These are phyloP conservation scores for Aplosporella prunicola DNA, from an alignment of 2,329 filamentous ascomycete genomes.

Conservation along the genomic window DNA sequence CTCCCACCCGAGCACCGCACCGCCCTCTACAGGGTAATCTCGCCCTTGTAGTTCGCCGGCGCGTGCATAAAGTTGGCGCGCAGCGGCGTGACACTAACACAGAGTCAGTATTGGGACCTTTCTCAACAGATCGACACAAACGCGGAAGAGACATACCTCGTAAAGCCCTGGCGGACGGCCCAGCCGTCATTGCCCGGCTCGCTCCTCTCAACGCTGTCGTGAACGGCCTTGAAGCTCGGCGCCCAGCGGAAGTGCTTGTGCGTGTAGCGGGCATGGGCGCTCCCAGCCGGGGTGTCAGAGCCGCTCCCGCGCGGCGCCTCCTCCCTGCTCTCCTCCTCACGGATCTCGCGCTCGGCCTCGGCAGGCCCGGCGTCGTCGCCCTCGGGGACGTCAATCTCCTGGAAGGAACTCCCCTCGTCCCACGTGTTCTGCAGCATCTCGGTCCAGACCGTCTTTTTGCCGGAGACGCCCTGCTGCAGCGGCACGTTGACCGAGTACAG, in stretches of 20 bases:
- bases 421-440: slow-evolving; percentile 86
- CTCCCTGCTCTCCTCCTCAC: slow-evolving; percentile 50
- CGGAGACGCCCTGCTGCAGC: slow-evolving; percentile 63
- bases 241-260: slow-evolving; percentile 95
- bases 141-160: slow-evolving; percentile 50
- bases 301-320: slow-evolving; percentile 31
- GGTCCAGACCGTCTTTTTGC: slow-evolving; percentile 69
- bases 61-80: slow-evolving; percentile 88
- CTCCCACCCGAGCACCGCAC: too few relatives aligned
- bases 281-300: slow-evolving; percentile 23
- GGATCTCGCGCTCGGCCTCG: slow-evolving; percentile 63
- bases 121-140: slow-evolving; percentile 1
- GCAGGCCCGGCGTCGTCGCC: slow-evolving; percentile 47
- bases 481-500: slow-evolving; percentile 92
- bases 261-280: slow-evolving; percentile 47
- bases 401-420: slow-evolving; percentile 65
- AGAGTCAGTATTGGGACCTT: slow-evolving; percentile 10
- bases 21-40: slow-evolving; percentile 61
- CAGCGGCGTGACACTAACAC: slow-evolving; percentile 73
- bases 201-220: slow-evolving; percentile 70
- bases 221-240: slow-evolving; percentile 77
- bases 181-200: slow-evolving; percentile 81
- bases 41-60: slow-evolving; percentile 51
- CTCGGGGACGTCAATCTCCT: slow-evolving; percentile 60
- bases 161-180: slow-evolving; percentile 78